A percentile compares a stretch with the other conserved stretches of the same genome.
Conservation (phyloP, 2,329 filamentous ascomycete species). For the Fusarium scirpi region DNA sequence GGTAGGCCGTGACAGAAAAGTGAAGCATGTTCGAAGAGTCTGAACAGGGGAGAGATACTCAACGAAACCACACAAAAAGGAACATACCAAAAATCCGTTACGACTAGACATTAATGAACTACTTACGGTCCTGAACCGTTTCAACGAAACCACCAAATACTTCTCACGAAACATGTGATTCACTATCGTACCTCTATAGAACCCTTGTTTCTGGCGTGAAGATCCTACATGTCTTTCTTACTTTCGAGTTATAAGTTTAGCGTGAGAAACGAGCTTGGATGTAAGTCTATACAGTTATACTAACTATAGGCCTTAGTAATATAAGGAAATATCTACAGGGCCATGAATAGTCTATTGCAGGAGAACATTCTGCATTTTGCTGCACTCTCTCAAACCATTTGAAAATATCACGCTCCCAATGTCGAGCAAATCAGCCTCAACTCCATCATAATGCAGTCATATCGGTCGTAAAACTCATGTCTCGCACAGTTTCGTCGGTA, state of each 20-base stretch:
- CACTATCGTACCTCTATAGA: slow-evolving; percentile 30
- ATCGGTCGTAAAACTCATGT: slow-evolving; percentile 38
- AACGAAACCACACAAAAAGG: slow-evolving; percentile 3
- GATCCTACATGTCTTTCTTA: neutral
- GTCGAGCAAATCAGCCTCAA: slow-evolving; percentile 39
- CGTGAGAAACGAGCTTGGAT: neutral
- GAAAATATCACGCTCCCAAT: slow-evolving; percentile 27
- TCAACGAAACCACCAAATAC: slow-evolving; percentile 20
- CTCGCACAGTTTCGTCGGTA: slow-evolving; percentile 6
- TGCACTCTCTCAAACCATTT: slow-evolving; percentile 29
- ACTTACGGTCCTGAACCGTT: slow-evolving; percentile 30
- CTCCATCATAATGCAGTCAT: slow-evolving; percentile 47
- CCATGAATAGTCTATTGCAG: neutral
- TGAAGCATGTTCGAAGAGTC: slow-evolving; percentile 67
- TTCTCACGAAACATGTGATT: slow-evolving; percentile 24
- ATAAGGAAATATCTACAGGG: neutral
- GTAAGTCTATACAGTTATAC: neutral
- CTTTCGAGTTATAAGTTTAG: neutral
- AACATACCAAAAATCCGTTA: slow-evolving; percentile 13
- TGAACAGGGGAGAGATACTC: slow-evolving; percentile 25
- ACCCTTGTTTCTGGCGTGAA: neutral
- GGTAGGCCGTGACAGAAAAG: slow-evolving; percentile 70
- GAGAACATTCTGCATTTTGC: neutral
- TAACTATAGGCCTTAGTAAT: neutral
- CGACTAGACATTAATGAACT: slow-evolving; percentile 40